Evolutionary conservation across 352 stramenopile species (phyloP), one percentile per base, ranked within the genome.

Genomic region (Saprolegnia diclina): DNA sequence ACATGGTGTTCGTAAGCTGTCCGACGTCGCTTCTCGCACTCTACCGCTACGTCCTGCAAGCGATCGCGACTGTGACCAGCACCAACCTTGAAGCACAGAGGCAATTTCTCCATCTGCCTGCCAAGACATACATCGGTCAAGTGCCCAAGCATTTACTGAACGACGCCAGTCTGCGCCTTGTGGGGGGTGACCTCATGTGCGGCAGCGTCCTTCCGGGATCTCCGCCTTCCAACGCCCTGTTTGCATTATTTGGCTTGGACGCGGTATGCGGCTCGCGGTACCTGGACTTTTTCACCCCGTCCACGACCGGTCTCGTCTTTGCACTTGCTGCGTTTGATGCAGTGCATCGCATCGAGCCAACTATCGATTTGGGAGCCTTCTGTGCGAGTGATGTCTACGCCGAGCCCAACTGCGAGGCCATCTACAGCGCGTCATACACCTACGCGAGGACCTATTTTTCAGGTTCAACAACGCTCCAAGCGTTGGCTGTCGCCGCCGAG

Each of bases 101-200:
- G 16, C 52, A n/a, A 48, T 40, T n/a, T 32, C 10, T 22, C 7
- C n/a, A n/a, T 13, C 11, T 71, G 9, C 61, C 35, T n/a, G 9
- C 7, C 18, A 52, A 48, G 40, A 22, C 18, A 10, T 67, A 67
- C 61, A 57, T 67, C 19, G 44, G 40, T 13, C 38, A 32, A 24
- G 21, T 67, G 14, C 61, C 61, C 32, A 21, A 16, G 18, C 9
- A 10, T 5, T 46, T 56, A 6, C 13, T 29, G 10, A 29, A 14
- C 24, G 21, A 57, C 38, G 11, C 10, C 45, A 35, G 14, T 18
- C 7, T 57, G 22, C 22, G 32, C 26, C 11, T 67, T 9, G 14
- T 45, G 44, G 61, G 61, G 19, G 61, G 61, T n/a, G 29, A 67
- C 21, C 7, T 67, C 24, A n/a, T 67, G 19, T 67, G 61, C 32